Evolutionary conservation across 495 filamentous ascomycete genomes (phyloP), one percentile per base, ranked within the genome.

Genomic region (Pyrenula aspistea): DNA sequence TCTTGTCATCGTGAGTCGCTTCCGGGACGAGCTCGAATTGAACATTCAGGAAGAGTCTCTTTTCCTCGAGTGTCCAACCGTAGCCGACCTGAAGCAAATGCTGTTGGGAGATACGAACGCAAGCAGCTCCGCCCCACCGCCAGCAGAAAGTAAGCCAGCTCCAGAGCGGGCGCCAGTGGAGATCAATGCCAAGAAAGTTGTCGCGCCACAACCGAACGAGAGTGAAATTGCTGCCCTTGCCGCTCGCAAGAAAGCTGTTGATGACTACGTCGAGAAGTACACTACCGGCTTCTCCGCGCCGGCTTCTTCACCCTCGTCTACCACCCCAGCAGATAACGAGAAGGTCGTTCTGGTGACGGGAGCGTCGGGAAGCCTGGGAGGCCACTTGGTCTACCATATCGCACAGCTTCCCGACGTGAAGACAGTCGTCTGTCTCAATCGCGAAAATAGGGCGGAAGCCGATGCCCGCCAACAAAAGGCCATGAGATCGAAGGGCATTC

Each of bases 41-140:
- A 69, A 78, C 62, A 51, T 71, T 10, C 65, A 72, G 8, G 12
- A 53, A 12, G 83, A 71, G 55, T 80, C 67, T 24, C 64, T 83
- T n/a, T 84, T 88, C 60, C 69, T 77, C n/a, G 81, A 86, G 12
- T 80, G 71, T 12, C 71, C 74, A 0, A 86, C 79, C 12, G 71
- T 87, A 57, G 77, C 78, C 12, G 76, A 75, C 56, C 79, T 86
- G 25, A 42, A 42, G 31, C 31, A 42, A 22, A 3, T 23, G 20
- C 24, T 55, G 12, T 25, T 55, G 25, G 24, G 53, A 11, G 11
- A 31, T 11, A 55, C n/a, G 22, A 25, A 19, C 20, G 53, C 53
- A 55, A 55, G 53, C 22, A 11, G 20, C 21, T 8, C 20, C 22
- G 21, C 53, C 11, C 20, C 54, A 20, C 22, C 50, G 50, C 50